Conservation (phyloP, 2,329 filamentous ascomycete genomes). For the Pseudocercospora macadamiae region DNA sequence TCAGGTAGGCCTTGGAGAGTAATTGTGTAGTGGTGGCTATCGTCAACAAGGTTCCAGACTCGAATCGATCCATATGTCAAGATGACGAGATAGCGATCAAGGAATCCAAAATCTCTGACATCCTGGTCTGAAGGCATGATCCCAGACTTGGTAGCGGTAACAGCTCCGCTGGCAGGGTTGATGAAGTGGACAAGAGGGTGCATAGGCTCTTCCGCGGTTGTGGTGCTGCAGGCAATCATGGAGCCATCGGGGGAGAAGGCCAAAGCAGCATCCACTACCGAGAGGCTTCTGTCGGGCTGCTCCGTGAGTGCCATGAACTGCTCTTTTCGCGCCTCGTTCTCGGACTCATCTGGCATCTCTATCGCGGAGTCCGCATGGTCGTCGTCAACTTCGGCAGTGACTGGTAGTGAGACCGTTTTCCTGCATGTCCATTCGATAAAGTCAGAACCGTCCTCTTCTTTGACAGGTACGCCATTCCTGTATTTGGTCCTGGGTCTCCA, state of each 20-base stretch:
- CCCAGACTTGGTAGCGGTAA: conserved; percentile 66
- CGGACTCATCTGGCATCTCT: conserved; percentile 44
- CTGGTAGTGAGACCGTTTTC: conserved; percentile 51
- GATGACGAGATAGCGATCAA: conserved; percentile 74
- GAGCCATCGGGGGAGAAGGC: conserved; percentile 85
- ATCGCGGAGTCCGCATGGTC: conserved; percentile 32
- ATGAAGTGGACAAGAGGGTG: conserved; percentile 73
- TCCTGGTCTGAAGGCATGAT: conserved; percentile 49
- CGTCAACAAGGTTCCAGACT: conserved; percentile 83
- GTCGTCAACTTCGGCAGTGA: conserved; percentile 34
- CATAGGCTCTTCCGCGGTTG: conserved; percentile 44
- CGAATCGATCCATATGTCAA: conserved; percentile 72
- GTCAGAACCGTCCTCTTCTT: conserved; percentile 60
- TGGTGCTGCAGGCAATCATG: conserved; percentile 66
- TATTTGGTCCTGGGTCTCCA: conserved; percentile 77
- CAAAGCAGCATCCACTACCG: conserved; percentile 61
- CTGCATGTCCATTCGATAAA: conserved; percentile 76
- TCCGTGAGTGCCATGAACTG: neutral
- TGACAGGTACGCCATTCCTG: conserved; percentile 68
- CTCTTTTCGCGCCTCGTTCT: conserved; percentile 10
- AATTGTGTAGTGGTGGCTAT: conserved; percentile 70
- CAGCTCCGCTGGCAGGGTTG: conserved; percentile 68
- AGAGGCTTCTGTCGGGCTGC: neutral
- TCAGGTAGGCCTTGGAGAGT: conserved; percentile 51
- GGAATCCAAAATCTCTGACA: conserved; percentile 65